phyloP scores from a whole-genome alignment of 2,329 filamentous ascomycete species.

The Fusarium nanum region DNA sequence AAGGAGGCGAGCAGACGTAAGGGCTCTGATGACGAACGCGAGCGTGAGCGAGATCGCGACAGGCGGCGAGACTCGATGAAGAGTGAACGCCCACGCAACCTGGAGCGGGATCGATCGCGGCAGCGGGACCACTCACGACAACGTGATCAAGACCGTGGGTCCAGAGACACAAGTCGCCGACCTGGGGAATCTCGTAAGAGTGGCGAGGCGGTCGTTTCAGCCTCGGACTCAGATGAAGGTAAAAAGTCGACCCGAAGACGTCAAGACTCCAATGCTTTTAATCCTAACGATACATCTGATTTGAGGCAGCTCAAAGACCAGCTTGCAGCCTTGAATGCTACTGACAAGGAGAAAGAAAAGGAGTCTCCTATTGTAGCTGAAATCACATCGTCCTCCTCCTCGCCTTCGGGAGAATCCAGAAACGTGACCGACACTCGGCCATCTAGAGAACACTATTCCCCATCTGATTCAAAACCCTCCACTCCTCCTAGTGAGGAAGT shows the following conservation, averaged over 20 bases:
- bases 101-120: slow-evolving; percentile 35
- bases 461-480: slow-evolving; percentile 29
- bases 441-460: slow-evolving; percentile 27
- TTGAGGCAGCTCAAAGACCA: slow-evolving; percentile 64
- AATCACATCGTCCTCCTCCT: slow-evolving; percentile 44
- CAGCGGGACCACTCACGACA: slow-evolving; percentile 39
- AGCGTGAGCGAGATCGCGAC: slow-evolving; percentile 40
- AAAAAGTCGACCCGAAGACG: slow-evolving; percentile 54
- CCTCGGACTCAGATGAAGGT: slow-evolving; percentile 58
- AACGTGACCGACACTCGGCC: slow-evolving; percentile 23
- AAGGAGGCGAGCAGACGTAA: slow-evolving; percentile 47
- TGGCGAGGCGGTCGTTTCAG: slow-evolving; percentile 50
- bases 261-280: slow-evolving; percentile 58
- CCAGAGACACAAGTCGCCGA: slow-evolving; percentile 50
- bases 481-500: slow-evolving; percentile 47
- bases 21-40: slow-evolving; percentile 50
- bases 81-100: neutral
- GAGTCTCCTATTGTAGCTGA: slow-evolving; percentile 37
- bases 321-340: slow-evolving; percentile 56
- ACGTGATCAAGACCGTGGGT: slow-evolving; percentile 40
- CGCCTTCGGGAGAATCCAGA: slow-evolving; percentile 30
- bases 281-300: slow-evolving; percentile 64
- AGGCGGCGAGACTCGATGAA: slow-evolving; percentile 5
- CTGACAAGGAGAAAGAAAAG: slow-evolving; percentile 43
- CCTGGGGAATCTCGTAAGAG: slow-evolving; percentile 55